Evolutionary conservation across 371 early-diverging fungal genomes (phyloP).

Genomic region (Mucor racemosus): DNA sequence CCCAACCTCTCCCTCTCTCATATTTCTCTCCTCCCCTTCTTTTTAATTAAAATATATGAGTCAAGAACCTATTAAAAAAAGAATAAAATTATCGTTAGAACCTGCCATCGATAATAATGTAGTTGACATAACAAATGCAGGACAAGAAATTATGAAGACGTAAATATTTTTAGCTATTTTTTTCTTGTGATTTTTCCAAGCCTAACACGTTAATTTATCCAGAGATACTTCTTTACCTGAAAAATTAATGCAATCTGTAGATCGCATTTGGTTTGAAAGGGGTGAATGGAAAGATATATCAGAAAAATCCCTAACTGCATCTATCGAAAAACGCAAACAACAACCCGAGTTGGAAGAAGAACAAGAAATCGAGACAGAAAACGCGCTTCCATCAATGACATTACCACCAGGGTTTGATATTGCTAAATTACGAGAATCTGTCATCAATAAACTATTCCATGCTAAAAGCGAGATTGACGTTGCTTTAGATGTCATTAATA

Average conservation of each 20-base stretch:
- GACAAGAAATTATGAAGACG: constrained; percentile 61
- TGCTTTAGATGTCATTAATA: constrained; percentile 75
- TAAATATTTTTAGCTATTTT: constrained; percentile 29
- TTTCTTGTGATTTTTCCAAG: not conserved
- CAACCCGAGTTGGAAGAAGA: constrained; percentile 12
- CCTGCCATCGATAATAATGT: constrained; percentile 54
- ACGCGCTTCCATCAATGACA: constrained; percentile 9
- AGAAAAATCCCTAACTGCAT: constrained; percentile 44
- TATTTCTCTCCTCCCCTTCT: not conserved
- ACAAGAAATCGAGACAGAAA: constrained; percentile 6
- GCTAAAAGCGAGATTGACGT: constrained; percentile 79
- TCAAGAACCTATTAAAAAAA: constrained; percentile 38
- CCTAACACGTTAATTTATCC: not conserved
- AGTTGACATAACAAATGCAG: constrained; percentile 60
- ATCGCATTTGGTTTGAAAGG: constrained; percentile 58
- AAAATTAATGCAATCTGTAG: constrained; percentile 60
- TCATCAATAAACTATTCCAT: constrained; percentile 51
- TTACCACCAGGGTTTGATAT: constrained; percentile 40
- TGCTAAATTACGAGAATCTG: constrained; percentile 46
- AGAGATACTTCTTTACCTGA: constrained; percentile 62
- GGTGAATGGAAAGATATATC: constrained; percentile 61
- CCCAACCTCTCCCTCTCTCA: not conserved
- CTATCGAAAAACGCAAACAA: constrained; percentile 21
- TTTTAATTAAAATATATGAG: constrained; percentile 18
- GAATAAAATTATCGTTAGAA: constrained; percentile 61